Evolutionary conservation across 805 yeast genomes (phyloP), one percentile per base, ranked within the genome.

Genomic region (Pichia paraexigua): DNA sequence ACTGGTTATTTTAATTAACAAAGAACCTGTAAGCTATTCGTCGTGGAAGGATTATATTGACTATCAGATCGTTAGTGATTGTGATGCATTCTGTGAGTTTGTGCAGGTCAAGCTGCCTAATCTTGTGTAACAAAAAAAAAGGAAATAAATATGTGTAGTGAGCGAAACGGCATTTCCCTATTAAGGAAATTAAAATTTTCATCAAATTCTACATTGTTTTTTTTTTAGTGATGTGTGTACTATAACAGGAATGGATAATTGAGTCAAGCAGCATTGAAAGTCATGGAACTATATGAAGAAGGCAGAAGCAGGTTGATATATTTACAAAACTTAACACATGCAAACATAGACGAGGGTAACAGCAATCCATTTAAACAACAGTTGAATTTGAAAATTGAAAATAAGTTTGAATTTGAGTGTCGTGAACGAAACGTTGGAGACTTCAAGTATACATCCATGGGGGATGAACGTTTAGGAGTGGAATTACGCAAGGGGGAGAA

Each of bases 21-120:
- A 80, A 52, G 84, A 88, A 1, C 75, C 76, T 1, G 69, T 85
- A 11, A 73, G 85, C 2, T 72, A 76, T 49, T 71, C 80, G 42
- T 70, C 74, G 20, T 92, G 97, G 96, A 76, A 79, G 37, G 75
- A 75, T 0, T 68, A 78, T 11, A 79, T 91, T 48, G 97, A 92
- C 67, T 87, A 82, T 67, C 95, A 90, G 61, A 76, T 92, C 5
- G 67, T 79, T 48, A 70, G 82, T 48, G 96, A 89, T 62, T 87
- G 97, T 63, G 98, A 92, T 67, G 73, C 73, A 24, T 92, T 95
- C 81, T 85, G 90, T 25, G 66, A 70, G 17, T 72, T 74, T 43
- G 65, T 87, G 39, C 75, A 77, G 56, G 50, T 54, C 6, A 75
- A 79, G 42, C 67, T 81, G 8, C 94, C 2, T 78, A 75, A 53